Conservation (phyloP, 768 basidiomycete genomes). For the Suillus sp. region DNA sequence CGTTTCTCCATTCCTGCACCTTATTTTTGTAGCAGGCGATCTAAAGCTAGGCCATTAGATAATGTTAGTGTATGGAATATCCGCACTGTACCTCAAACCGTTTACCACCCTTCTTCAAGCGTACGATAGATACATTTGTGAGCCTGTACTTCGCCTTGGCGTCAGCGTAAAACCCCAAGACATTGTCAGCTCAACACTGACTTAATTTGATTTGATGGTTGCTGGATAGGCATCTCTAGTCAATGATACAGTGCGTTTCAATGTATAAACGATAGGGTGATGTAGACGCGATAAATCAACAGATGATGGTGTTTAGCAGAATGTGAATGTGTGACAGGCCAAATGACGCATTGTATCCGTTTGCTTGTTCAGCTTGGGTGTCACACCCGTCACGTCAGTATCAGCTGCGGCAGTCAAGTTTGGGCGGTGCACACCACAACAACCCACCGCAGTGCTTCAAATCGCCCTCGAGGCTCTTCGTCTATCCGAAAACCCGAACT, state of each 20-base stretch:
- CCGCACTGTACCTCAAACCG: conserved; percentile 77
- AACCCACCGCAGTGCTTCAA: neutral
- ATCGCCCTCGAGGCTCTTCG: neutral
- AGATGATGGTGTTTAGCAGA: neutral
- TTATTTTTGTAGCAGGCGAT: conserved; percentile 99
- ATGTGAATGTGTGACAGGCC: neutral
- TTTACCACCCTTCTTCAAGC: conserved; percentile 95
- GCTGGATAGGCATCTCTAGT: conserved; percentile 57
- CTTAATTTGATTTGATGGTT: conserved; percentile 93
- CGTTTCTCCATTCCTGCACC: conserved; percentile 93
- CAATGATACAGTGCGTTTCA: conserved; percentile 6
- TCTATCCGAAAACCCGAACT: neutral
- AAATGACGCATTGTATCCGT: neutral
- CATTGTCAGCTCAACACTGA: conserved; percentile 30
- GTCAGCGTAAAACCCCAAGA: conserved; percentile 13
- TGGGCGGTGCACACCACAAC: neutral
- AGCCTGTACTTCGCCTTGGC: conserved; percentile 52
- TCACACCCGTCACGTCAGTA: neutral
- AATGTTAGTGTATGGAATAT: neutral
- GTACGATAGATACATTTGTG: conserved; percentile 96
- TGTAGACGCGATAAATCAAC: neutral
- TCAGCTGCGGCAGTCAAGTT: neutral
- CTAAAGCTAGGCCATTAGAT: conserved; percentile 37
- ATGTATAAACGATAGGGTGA: neutral
- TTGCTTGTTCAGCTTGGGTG: neutral